phyloP scores from a whole-genome alignment of 73 alveolate species.

The Stentor roeselii region DNA sequence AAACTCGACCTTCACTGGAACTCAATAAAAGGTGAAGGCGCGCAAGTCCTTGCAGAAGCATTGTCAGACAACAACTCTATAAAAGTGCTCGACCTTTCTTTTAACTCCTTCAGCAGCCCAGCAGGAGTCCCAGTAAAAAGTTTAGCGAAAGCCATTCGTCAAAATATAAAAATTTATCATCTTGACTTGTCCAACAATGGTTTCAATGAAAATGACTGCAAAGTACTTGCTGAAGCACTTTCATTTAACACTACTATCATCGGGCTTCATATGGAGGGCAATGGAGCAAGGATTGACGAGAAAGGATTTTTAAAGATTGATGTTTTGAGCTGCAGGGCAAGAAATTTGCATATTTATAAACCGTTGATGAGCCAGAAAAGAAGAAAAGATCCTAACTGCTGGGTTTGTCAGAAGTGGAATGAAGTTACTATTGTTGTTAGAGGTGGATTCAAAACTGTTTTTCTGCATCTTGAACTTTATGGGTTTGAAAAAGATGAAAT shows the following conservation, averaged over 20 bases:
- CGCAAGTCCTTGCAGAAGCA: neutral
- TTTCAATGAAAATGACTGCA: neutral
- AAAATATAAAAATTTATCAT: neutral
- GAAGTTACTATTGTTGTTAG: neutral
- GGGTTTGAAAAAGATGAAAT: neutral
- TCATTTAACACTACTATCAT: neutral
- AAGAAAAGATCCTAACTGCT: neutral
- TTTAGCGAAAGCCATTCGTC: neutral
- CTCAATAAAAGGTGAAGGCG: constrained; percentile 11
- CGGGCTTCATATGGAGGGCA: constrained; percentile 16
- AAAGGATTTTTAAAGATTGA: neutral
- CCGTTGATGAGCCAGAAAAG: neutral
- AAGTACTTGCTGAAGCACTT: neutral
- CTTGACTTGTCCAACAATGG: neutral
- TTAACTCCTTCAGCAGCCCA: neutral
- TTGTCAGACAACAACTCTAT: neutral
- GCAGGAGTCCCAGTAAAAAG: neutral
- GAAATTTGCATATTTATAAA: neutral
- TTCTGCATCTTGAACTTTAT: neutral
- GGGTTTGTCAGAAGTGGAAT: constrained; percentile 22
- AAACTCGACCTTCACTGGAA: constrained; percentile 15
- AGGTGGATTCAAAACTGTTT: neutral
- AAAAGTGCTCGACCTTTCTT: neutral
- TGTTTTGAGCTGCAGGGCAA: neutral
- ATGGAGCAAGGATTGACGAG: neutral